A percentile compares a stretch with the other conserved stretches of the same genome.
phyloP scores from a whole-genome alignment of 139 green algal genomes.

The Eudorina sp. region DNA sequence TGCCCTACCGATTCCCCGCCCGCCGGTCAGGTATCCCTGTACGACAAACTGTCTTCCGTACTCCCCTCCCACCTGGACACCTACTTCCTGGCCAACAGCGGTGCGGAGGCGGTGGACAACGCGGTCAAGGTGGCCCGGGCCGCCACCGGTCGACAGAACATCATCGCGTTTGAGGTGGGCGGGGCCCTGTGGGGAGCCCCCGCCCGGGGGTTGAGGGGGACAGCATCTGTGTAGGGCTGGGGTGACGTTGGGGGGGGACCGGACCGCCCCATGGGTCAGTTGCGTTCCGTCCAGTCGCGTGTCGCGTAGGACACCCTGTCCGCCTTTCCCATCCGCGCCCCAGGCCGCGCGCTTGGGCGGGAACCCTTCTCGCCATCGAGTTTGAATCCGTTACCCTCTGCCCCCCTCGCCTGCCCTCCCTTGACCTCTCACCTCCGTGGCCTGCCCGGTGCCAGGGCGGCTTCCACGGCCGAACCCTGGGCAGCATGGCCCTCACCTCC shows the following conservation, averaged over 20 bases:
- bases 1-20: too few relatives aligned
- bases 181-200: too few relatives aligned
- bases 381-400: background rate
- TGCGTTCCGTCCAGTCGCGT: too few relatives aligned
- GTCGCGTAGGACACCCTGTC: too few relatives aligned
- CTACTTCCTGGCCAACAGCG: slow-evolving; percentile 54
- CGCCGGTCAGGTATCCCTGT: slow-evolving; percentile 16
- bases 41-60: slow-evolving; percentile 28
- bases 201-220: too few relatives aligned
- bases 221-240: too few relatives aligned
- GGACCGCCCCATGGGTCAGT: too few relatives aligned
- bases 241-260: too few relatives aligned
- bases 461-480: slow-evolving; percentile 89
- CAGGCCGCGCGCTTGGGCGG: background rate
- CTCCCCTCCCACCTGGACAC: slow-evolving; percentile 28
- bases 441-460: slow-evolving; percentile 58
- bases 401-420: background rate
- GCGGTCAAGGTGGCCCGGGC: slow-evolving; percentile 89
- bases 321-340: background rate
- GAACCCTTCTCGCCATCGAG: background rate
- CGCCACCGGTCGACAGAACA: slow-evolving; percentile 77
- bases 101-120: slow-evolving; percentile 89
- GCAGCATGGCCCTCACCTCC: slow-evolving; percentile 84
- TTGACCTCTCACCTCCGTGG: background rate
- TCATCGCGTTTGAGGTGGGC: slow-evolving; percentile 86